Base-by-base conservation (phyloP, 768 basidiomycete species). In the Lactarius akahatsu region DNA sequence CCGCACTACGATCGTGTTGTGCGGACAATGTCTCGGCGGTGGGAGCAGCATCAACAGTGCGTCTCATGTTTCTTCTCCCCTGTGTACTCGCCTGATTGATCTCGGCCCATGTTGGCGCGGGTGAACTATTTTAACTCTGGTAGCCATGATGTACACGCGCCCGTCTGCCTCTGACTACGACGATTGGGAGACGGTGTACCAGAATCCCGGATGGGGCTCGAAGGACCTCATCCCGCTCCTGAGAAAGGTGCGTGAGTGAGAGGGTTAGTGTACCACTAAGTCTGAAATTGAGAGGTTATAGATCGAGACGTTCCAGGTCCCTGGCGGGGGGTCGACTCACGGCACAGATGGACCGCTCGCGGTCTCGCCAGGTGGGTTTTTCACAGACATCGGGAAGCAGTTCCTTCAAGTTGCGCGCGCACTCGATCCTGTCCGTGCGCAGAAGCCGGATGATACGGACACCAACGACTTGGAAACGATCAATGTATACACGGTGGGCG, bases 121-220 rank as follows among this genome's bases (percentile, higher is more conserved):
- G n/a, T 13, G n/a, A 4, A 47, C 47, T 23, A 11, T 11, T 38
- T 38, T 38, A 10, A 50, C 11, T 40, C 26, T 55, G 16, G 10
- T 11, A 67, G 79, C 76, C 68, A 79, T 81, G 72, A 78, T 84
- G 78, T 88, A 87, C 65, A 82, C 80, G 0, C 81, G 88, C 28
- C 82, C 84, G 15, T 74, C 84, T 9, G 82, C 84, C 5, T 87
- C 86, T 0, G 88, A 89, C 72, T 87, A 83, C 57, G 84, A 89
- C 11, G 47, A 50, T 7, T 50, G 47, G 47, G 47, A 50, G 47
- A 15, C 47, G 2, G 71, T 78, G 2, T 74, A 83, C 38, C 78
- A 78, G 3, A 87, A 88, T 72, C 74, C 80, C 4, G 87, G 87
- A 1, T 89, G 88, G 88, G 78, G 85, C 7, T 83, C 84, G 0